These are phyloP conservation scores for Musa beccarii DNA, from an alignment of 176 grass and related monocot genomes.

Conservation along the genomic window DNA sequence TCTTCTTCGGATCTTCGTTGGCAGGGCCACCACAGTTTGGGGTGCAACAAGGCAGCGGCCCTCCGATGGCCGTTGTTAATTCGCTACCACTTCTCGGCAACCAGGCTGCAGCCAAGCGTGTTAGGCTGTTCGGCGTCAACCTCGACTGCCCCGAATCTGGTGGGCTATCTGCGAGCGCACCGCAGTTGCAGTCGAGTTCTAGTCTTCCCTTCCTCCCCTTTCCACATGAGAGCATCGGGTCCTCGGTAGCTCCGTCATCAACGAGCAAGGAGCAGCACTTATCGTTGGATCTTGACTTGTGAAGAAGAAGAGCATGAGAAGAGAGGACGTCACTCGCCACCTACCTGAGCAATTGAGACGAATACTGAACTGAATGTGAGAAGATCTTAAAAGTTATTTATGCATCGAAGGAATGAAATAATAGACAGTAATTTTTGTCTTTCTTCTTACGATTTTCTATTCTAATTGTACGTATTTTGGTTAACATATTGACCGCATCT, in stretches of 20 bases:
- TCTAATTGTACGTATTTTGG: no score
- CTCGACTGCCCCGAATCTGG: constrained; percentile 54
- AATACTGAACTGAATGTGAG: background rate
- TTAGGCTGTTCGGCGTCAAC: constrained; percentile 89
- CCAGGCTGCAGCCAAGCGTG: constrained; percentile 53
- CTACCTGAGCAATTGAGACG: background rate
- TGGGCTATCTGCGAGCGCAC: constrained; percentile 26
- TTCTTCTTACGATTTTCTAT: no score
- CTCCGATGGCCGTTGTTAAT: constrained; percentile 37
- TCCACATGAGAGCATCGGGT: constrained; percentile 11
- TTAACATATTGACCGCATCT: no score
- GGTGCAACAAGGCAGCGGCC: constrained; percentile 24
- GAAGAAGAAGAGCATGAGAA: constrained; percentile 6
- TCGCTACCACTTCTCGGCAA: constrained; percentile 46
- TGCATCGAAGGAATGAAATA: no score
- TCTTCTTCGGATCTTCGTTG: constrained; percentile 35
- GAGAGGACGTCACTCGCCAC: background rate
- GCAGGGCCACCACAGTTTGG: constrained; percentile 30
- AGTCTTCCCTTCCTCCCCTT: constrained; percentile 39
- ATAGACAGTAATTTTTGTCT: no score
- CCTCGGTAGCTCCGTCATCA: constrained; percentile 40
- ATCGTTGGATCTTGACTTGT: constrained; percentile 94
- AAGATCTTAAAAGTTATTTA: no score
- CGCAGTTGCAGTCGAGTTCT: constrained; percentile 27
- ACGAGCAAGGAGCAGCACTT: constrained; percentile 58